Conservation (phyloP, 192 early-diverging fungal genomes). For the Globomyces pollinis-pini region DNA sequence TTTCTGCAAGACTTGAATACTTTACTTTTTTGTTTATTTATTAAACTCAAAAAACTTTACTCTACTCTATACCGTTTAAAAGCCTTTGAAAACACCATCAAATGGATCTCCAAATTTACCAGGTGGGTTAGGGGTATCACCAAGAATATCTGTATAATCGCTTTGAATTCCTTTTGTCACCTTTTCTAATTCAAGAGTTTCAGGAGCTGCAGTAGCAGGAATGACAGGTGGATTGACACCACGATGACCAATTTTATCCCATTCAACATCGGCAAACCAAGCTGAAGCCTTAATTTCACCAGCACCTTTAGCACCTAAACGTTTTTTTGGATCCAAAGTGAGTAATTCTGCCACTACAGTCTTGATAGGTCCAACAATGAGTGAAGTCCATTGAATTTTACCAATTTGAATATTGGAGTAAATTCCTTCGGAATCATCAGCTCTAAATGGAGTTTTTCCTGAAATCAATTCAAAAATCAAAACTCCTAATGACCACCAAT, state of each 20-base stretch:
- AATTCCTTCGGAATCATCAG: slow-evolving; percentile 57
- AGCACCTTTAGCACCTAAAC: slow-evolving; percentile 27
- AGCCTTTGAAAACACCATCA: slow-evolving; percentile 10
- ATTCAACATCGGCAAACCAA: slow-evolving; percentile 61
- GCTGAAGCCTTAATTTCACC: slow-evolving; percentile 59
- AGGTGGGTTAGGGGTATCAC: slow-evolving; percentile 3
- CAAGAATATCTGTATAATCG: slow-evolving; percentile 11
- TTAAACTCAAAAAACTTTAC: neutral
- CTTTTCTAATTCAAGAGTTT: slow-evolving; percentile 12
- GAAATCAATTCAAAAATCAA: slow-evolving; percentile 74
- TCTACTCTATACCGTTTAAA: slow-evolving; percentile 6
- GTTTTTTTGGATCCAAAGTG: slow-evolving; percentile 28
- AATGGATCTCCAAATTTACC: slow-evolving; percentile 4
- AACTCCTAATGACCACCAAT: slow-evolving; percentile 99
- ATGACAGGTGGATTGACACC: slow-evolving; percentile 41
- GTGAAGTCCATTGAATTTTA: slow-evolving; percentile 38
- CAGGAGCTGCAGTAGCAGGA: slow-evolving; percentile 24
- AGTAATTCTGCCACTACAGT: slow-evolving; percentile 25
- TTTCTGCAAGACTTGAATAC: too few relatives aligned
- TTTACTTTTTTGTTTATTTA: neutral
- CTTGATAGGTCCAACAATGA: slow-evolving; percentile 27
- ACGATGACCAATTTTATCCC: slow-evolving; percentile 45
- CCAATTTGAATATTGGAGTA: slow-evolving; percentile 43
- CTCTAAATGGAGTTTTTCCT: slow-evolving; percentile 71
- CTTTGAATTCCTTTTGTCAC: slow-evolving; percentile 3